These are phyloP conservation scores for Sanghuangporus baumii DNA, from an alignment of 1,284 basidiomycete genomes.

Conservation along the genomic window DNA sequence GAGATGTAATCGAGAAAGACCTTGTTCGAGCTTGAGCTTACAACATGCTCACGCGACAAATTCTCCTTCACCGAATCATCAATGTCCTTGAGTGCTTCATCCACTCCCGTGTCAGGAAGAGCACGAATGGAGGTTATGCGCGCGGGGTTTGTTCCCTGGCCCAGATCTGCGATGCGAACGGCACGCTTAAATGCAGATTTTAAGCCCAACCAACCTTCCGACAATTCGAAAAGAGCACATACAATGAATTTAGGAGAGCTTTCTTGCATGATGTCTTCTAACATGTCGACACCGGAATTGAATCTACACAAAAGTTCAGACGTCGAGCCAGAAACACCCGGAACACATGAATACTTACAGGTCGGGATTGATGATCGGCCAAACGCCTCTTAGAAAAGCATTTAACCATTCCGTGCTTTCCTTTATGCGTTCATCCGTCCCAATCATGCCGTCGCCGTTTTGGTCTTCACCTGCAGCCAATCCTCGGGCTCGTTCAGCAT, in stretches of 20 bases:
- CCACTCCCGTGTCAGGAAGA: constrained; percentile 26
- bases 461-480: constrained; percentile 28
- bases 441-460: constrained; percentile 28
- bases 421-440: constrained; percentile 28
- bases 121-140: constrained; percentile 34
- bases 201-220: neutral
- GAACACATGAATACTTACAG: constrained; percentile 21
- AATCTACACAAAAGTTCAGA: constrained; percentile 23
- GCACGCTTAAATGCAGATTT: constrained; percentile 25
- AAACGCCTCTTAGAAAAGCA: constrained; percentile 30
- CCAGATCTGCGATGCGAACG: constrained; percentile 32
- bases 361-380: constrained; percentile 36
- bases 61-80: constrained; percentile 9
- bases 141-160: constrained; percentile 30
- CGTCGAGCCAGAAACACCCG: neutral
- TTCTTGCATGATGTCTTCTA: constrained; percentile 39
- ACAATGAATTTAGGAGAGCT: constrained; percentile 33
- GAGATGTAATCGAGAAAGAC: neutral
- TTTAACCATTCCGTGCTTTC: constrained; percentile 39
- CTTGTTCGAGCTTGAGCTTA: neutral
- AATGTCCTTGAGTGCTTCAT: constrained; percentile 13
- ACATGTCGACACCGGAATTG: constrained; percentile 30
- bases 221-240: constrained; percentile 13
- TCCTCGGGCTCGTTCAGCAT: constrained; percentile 33
- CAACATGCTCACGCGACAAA: constrained; percentile 20